These are phyloP conservation scores for Didymella arachidicola DNA, from an alignment of 2,329 filamentous ascomycete species.

Conservation along the genomic window DNA sequence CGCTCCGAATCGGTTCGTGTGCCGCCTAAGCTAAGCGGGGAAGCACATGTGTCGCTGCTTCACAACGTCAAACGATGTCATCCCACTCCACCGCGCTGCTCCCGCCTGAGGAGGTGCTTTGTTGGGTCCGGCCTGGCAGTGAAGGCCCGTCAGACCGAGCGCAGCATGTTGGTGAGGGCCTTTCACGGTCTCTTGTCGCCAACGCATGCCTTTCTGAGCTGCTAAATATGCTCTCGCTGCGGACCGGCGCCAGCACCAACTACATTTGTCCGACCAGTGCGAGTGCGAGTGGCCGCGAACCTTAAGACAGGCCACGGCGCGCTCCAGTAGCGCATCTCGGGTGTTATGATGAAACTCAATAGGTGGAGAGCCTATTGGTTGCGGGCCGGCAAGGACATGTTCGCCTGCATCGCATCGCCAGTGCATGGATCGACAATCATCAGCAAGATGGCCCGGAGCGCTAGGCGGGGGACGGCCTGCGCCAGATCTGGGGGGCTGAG, in stretches of 20 bases:
- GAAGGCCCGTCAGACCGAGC: conserved; percentile 13
- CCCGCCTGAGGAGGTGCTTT: neutral
- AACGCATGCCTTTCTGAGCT: conserved; percentile 7
- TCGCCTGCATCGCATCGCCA: conserved; percentile 45
- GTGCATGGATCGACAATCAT: conserved; percentile 35
- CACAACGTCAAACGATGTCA: conserved; percentile 12
- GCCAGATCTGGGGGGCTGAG: conserved; percentile 30
- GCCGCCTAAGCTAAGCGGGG: conserved; percentile 34
- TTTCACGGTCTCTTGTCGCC: conserved; percentile 6
- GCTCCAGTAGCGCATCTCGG: conserved; percentile 40
- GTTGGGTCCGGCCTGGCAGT: conserved; percentile 6
- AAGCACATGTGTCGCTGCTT: conserved; percentile 21
- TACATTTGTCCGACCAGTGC: conserved; percentile 22
- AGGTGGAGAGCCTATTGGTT: conserved; percentile 46
- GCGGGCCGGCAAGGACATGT: conserved; percentile 29
- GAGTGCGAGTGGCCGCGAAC: conserved; percentile 25
- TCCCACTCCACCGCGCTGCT: neutral
- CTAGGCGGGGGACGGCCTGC: conserved; percentile 30
- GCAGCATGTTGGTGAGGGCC: neutral
- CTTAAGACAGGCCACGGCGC: conserved; percentile 37
- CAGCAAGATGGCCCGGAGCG: conserved; percentile 37
- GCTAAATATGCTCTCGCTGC: conserved; percentile 15
- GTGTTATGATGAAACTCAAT: conserved; percentile 44
- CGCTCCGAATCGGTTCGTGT: conserved; percentile 37
- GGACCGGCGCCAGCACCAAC: conserved; percentile 28